Percentiles rank a stretch among this genome's conserved stretches.
Conservation (phyloP, 495 filamentous ascomycete genomes). For the Aspergillus hancockii region DNA sequence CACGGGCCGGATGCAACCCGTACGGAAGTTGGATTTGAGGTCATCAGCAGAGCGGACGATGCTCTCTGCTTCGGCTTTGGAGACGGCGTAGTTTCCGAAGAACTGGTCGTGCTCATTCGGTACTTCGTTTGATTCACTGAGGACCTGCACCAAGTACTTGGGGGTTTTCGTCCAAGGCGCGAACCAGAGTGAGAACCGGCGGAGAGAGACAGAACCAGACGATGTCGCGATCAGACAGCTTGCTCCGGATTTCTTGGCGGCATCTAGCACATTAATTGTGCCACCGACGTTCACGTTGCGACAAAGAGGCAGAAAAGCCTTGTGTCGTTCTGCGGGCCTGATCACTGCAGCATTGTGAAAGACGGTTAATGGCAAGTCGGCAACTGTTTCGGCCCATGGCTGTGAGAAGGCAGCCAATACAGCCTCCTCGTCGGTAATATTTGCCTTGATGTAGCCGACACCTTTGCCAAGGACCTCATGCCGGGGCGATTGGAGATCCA, state of each 20-base stretch:
- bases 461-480: conserved; percentile 39
- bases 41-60: conserved; percentile 50
- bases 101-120: conserved; percentile 48
- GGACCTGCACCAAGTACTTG: conserved; percentile 39
- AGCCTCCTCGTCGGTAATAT: conserved; percentile 50
- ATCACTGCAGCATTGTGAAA: conserved; percentile 61
- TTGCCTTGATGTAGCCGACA: conserved; percentile 50
- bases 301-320: conserved; percentile 43
- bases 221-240: conserved; percentile 57
- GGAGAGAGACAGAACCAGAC: conserved; percentile 51
- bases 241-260: conserved; percentile 46
- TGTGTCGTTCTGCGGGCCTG: conserved; percentile 48
- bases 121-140: conserved; percentile 47
- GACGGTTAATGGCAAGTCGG: conserved; percentile 52
- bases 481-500: conserved; percentile 50
- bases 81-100: conserved; percentile 57
- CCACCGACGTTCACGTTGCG: conserved; percentile 57
- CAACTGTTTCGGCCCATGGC: conserved; percentile 48
- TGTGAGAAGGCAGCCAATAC: conserved; percentile 50
- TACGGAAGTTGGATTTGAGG: conserved; percentile 45
- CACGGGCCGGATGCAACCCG: conserved; percentile 56
- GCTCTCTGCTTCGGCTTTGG: conserved; percentile 56
- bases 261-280: conserved; percentile 49
- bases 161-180: conserved; percentile 48
- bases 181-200: conserved; percentile 48